Conservation (phyloP, 139 green algal species). For the Micromonas commoda region DNA sequence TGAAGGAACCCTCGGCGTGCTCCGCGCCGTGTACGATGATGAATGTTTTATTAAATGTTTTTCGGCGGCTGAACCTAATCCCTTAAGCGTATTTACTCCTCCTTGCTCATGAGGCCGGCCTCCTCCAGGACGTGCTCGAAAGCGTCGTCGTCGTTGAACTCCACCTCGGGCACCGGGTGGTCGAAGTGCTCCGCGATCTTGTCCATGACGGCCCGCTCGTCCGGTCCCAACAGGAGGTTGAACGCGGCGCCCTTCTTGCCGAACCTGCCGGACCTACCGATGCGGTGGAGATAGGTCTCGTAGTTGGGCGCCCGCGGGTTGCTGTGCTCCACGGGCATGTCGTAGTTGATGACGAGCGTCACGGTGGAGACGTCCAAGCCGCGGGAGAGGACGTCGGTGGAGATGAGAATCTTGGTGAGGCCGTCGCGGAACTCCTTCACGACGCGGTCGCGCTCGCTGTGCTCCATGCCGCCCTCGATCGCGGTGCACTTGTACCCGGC, state of each 20-base stretch:
- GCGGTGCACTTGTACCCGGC: constrained; percentile 89
- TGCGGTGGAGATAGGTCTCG: constrained; percentile 98
- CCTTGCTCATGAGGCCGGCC: constrained; percentile 56
- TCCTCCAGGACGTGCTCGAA: constrained; percentile 75
- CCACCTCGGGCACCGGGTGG: constrained; percentile 66
- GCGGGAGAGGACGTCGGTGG: constrained; percentile 88
- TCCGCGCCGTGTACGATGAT: too few species aligned
- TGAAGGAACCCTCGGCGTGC: too few species aligned
- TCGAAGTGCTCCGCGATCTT: constrained; percentile 80
- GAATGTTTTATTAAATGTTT: too few species aligned
- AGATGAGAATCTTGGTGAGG: constrained; percentile 89
- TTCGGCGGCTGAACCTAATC: too few species aligned
- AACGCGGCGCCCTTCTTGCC: constrained; percentile 73
- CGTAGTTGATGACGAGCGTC: constrained; percentile 97
- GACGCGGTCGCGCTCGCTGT: constrained; percentile 73
- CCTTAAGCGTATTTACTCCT: too few species aligned
- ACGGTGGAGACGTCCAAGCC: constrained; percentile 95
- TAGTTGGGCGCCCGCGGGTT: constrained; percentile 60
- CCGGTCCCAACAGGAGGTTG: constrained; percentile 35
- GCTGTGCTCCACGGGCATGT: constrained; percentile 81
- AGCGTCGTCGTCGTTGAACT: constrained; percentile 69
- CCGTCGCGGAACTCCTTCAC: constrained; percentile 86
- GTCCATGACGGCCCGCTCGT: constrained; percentile 51
- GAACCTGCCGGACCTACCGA: constrained; percentile 89
- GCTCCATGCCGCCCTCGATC: constrained; percentile 75